A percentile compares a stretch with the other conserved stretches of the same genome.
These are phyloP conservation scores for Gracilariopsis chorda DNA, from an alignment of 23 red algal genomes.

Conservation along the genomic window DNA sequence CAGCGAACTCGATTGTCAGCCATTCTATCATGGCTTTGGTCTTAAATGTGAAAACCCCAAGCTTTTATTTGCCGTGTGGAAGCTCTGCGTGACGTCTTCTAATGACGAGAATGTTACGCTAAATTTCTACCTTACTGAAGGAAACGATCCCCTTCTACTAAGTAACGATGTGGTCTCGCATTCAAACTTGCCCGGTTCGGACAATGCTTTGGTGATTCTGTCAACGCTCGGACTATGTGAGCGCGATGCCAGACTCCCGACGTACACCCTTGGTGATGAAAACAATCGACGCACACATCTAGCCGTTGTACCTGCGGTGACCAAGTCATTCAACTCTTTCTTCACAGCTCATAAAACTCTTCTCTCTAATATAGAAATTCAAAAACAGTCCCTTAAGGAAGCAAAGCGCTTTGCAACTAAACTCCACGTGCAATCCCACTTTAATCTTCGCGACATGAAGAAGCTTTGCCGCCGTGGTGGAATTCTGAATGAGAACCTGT, in stretches of 20 bases:
- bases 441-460: conserved; percentile 6
- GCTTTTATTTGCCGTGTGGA: neutral
- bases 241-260: too few species aligned
- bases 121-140: neutral
- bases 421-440: conserved; percentile 10
- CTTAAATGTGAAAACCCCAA: neutral
- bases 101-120: neutral
- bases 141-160: neutral
- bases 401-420: neutral
- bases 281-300: too few species aligned
- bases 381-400: too few species aligned
- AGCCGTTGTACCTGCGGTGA: too few species aligned
- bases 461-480: neutral
- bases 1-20: neutral
- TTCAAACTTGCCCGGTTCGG: too few species aligned
- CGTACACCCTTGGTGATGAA: too few species aligned
- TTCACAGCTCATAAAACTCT: too few species aligned
- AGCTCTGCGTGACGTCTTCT: neutral
- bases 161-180: neutral
- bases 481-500: neutral
- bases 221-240: too few species aligned
- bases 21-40: conserved; percentile 13
- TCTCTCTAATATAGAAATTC: too few species aligned
- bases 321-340: too few species aligned
- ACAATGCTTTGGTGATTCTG: too few species aligned